Base-by-base conservation (phyloP, 2,329 filamentous ascomycete species). In the Colletotrichum sojae region DNA sequence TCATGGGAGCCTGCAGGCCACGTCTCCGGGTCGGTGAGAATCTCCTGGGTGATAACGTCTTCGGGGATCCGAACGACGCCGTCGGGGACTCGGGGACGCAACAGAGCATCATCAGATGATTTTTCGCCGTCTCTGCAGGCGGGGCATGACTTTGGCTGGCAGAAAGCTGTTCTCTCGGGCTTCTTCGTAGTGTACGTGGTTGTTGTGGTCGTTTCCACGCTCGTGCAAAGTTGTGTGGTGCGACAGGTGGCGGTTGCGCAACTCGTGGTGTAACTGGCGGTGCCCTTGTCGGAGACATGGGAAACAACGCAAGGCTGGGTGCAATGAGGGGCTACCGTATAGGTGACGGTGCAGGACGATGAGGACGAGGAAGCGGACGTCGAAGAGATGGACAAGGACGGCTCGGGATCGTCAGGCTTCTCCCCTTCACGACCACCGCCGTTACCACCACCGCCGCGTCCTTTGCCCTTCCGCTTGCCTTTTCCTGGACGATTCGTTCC, bases 291-390 rank as follows among this genome's bases (percentile, higher is more conserved):
- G 10, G 54, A 59, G 6, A 71, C 49, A 1, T 54, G 62, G 6
- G 58, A 56, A 31, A 71, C 69, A 15, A 66, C 53, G 45, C 67
- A 71, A 10, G 63, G 57, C n/a, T 66, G 69, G 8, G 69, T 70
- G 54, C 69, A 71, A 36, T 71, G 58, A 39, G 69, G 69, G 10
- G 69, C 69, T 18, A 71, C 10, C 5, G 69, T 70, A 49, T 63
- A 67, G 4, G 60, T 58, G 16, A 18, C 25, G 5, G 69, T 45
- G 54, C 69, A 71, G 3, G 67, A 70, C 2, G 69, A 62, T 13
- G 54, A 56, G 20, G 57, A 70, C 4, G 62, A 63, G 2, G 69
- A 57, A 5, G n/a, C 49, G 6, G 54, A 56, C 12, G 48, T 56
- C 2, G 55, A 36, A 5, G 61, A 25, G 9, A 53, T 49, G n/a